These are phyloP conservation scores for Chrysochromulina tobinii DNA, from an alignment of 78 protist genomes.

Conservation along the genomic window DNA sequence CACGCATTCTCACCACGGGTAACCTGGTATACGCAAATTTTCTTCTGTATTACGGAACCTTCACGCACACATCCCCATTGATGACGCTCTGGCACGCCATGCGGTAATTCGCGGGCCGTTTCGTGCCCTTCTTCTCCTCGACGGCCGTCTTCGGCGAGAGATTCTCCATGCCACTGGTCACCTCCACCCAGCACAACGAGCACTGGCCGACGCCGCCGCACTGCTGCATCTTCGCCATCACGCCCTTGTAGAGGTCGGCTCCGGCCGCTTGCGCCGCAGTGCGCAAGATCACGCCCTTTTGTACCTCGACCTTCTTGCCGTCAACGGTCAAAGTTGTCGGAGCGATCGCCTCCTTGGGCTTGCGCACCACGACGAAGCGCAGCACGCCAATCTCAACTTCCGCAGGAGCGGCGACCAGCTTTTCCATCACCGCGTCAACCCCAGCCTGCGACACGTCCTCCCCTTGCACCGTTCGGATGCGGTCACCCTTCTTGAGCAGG, in stretches of 20 bases:
- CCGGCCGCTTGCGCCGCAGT: not conserved
- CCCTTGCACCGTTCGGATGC: not conserved
- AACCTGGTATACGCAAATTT: no score
- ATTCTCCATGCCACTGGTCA: not conserved
- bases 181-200: not conserved
- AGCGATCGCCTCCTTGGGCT: not conserved
- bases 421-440: not conserved
- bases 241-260: not conserved
- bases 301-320: not conserved
- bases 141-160: not conserved
- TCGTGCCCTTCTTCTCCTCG: not conserved
- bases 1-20: no score
- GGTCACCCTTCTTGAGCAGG: not conserved
- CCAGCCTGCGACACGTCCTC: not conserved
- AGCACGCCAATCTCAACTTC: not conserved
- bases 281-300: not conserved
- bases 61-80: not conserved
- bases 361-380: not conserved
- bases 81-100: not conserved
- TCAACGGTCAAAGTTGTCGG: not conserved
- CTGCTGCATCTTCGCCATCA: not conserved
- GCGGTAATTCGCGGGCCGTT: not conserved
- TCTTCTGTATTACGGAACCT: not conserved
- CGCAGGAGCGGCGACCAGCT: not conserved
- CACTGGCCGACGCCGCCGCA: conserved; percentile 1